Evolutionary conservation across 2,329 filamentous ascomycete species (phyloP).

Genomic region (Fusarium denticulatum): DNA sequence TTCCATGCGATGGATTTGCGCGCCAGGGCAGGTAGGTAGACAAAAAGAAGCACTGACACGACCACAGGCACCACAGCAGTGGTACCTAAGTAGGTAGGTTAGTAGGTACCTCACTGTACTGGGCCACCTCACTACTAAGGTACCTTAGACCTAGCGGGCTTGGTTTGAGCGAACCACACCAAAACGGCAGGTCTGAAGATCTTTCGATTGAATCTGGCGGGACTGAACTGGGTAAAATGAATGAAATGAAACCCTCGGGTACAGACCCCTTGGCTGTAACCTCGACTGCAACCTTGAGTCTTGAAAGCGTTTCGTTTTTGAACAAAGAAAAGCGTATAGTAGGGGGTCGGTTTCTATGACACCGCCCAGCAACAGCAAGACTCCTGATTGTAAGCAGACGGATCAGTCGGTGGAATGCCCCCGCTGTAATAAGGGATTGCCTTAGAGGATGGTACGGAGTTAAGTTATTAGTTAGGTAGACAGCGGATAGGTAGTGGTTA

Average conservation of each 20-base stretch:
- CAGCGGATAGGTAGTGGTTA: background rate
- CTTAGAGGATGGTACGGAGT: background rate
- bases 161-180: conserved; percentile 13
- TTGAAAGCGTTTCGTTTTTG: conserved; percentile 19
- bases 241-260: conserved; percentile 9
- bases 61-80: background rate
- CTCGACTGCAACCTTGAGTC: background rate
- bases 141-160: background rate
- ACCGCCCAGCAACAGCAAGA: conserved; percentile 8
- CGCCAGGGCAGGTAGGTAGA: conserved; percentile 31
- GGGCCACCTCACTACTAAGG: background rate
- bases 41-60: conserved; percentile 20
- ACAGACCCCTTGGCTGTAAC: background rate
- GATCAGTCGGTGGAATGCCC: conserved; percentile 12
- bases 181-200: conserved; percentile 31
- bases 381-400: conserved; percentile 14
- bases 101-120: background rate
- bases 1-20: conserved; percentile 33
- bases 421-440: conserved; percentile 6
- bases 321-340: background rate
- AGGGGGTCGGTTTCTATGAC: background rate
- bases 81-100: too few species aligned
- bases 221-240: background rate
- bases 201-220: conserved; percentile 17
- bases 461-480: background rate